A percentile compares a stretch with the other conserved stretches of the same genome.
These are phyloP conservation scores for Fusarium sp. DNA, from an alignment of 2,329 filamentous ascomycete species.

Conservation along the genomic window DNA sequence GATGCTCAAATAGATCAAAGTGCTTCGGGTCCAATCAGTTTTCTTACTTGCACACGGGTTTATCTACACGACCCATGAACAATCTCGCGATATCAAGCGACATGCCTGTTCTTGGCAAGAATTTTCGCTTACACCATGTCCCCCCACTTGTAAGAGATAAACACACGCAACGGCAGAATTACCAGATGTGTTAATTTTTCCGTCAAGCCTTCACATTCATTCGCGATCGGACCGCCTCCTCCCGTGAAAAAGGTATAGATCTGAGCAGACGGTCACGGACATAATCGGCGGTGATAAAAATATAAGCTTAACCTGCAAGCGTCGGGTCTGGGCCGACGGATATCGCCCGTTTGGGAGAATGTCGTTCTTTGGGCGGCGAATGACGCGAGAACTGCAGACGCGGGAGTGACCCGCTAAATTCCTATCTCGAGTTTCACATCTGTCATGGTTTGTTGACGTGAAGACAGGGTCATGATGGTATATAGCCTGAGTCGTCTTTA, in stretches of 20 bases:
- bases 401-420: slow-evolving; percentile 25
- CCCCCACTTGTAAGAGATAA: not conserved
- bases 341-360: slow-evolving; percentile 29
- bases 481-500: slow-evolving; percentile 23
- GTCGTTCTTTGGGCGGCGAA: slow-evolving; percentile 34
- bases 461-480: slow-evolving; percentile 13
- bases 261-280: not conserved
- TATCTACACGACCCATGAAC: not conserved
- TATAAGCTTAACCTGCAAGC: slow-evolving; percentile 24
- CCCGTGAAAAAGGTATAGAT: not conserved
- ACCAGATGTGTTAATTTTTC: not conserved
- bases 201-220: not conserved
- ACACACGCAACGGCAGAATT: not conserved
- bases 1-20: not conserved
- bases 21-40: not conserved
- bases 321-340: slow-evolving; percentile 27
- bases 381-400: slow-evolving; percentile 30
- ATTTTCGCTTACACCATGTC: not conserved
- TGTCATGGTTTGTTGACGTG: not conserved
- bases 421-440: slow-evolving; percentile 16
- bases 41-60: not conserved
- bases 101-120: not conserved
- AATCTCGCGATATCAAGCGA: not conserved
- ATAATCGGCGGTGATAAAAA: not conserved
- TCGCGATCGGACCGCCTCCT: not conserved